phyloP scores from a whole-genome alignment of 192 early-diverging fungal species.

The Linderina pennispora region DNA sequence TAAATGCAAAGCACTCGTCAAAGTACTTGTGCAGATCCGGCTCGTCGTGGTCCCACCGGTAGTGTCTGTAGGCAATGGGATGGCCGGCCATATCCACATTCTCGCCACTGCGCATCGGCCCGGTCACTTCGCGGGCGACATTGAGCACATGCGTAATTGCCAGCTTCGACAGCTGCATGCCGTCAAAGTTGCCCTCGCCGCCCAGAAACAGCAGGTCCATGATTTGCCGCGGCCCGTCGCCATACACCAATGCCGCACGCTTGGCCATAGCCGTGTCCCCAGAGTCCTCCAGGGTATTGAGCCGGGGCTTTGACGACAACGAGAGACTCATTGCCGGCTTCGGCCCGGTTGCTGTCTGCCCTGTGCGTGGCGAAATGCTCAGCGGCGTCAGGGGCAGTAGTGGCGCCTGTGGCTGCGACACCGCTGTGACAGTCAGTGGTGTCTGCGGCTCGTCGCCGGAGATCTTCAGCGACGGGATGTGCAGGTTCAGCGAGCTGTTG shows the following conservation, averaged over 20 bases:
- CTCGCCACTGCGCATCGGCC: not conserved
- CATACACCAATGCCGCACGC: conserved; percentile 25
- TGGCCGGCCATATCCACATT: not conserved
- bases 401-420: not conserved
- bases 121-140: conserved; percentile 19
- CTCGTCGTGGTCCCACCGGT: conserved; percentile 71
- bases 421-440: not conserved
- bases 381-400: not conserved
- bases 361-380: not conserved
- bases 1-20: conserved; percentile 54
- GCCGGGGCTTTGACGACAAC: not conserved
- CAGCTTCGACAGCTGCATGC: conserved; percentile 4
- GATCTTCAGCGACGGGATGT: not conserved
- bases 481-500: not conserved
- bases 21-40: conserved; percentile 58
- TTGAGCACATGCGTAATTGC: conserved; percentile 22
- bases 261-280: not conserved
- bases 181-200: conserved; percentile 14
- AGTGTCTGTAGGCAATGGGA: conserved; percentile 53
- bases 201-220: conserved; percentile 42
- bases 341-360: not conserved
- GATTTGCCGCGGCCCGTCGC: conserved; percentile 30
- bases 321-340: not conserved
- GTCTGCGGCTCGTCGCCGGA: not conserved
- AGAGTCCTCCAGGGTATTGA: not conserved